Base-by-base conservation (phyloP, 2,329 filamentous ascomycete species). In the Phialophora tarda region DNA sequence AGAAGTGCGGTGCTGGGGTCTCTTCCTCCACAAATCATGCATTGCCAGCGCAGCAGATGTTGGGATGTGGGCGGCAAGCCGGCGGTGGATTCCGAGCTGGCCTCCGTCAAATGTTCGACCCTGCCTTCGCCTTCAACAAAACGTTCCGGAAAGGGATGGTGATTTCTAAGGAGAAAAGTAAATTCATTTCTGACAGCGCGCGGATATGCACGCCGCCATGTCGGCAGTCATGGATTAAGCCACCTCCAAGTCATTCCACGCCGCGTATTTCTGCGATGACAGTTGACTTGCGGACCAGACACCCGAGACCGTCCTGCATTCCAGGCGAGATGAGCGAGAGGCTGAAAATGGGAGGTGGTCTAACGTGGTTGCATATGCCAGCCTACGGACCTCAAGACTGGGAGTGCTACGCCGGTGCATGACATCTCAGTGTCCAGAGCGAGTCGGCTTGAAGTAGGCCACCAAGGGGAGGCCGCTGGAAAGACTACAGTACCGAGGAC, bases 31-130 rank as follows among this genome's bases (percentile, higher is more conserved):
- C 68, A 70, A 70, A 70, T 70, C 68, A 70, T 51, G 53, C 30
- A 59, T 58, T 70, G 68, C 63, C 68, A 70, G 68, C 68, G 54
- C 68, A 70, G 44, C 68, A 70, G 30, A 58, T 56, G 44, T 64
- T 51, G 64, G 68, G 59, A 62, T 53, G 57, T 47, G 61, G 63
- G 61, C 62, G 64, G 62, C 58, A 64, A 59, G 57, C 32, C 47
- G 53, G 55, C 38, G 60, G 44, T 34, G 54, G 48, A 58, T 48
- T 41, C n/a, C 23, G 53, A 55, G 28, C 53, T 30, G 24, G 24
- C 38, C 26, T 55, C 26, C 28, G 17, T 5, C 44, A 34, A 32
- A 60, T 51, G 24, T 24, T 38, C 57, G 50, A 47, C 44, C 38
- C 57, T 59, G 38, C 11, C 38, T n/a, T 44, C 8, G n/a, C 38